A percentile compares a stretch with the other conserved stretches of the same genome.
Evolutionary conservation across 306 rosid genomes (phyloP).

Genomic region (Trifolium subterraneum): DNA sequence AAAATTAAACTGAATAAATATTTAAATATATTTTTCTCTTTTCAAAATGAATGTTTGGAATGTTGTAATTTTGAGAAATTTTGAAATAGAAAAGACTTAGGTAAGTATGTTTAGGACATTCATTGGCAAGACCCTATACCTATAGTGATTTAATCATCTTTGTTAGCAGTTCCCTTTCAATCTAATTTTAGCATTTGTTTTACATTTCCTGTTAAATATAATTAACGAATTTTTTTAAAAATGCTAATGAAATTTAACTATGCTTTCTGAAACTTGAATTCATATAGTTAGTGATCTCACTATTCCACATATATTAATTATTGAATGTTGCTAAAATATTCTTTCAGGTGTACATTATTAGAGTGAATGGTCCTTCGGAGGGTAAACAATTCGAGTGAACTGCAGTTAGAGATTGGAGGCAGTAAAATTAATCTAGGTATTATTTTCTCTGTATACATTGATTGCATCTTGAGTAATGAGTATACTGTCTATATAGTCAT

Average conservation of each 20-base stretch:
- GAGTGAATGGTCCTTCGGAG: conserved; percentile 54
- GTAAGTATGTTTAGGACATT: neutral
- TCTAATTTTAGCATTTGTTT: neutral
- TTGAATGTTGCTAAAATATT: conserved; percentile 37
- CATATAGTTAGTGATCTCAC: neutral
- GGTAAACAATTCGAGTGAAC: conserved; percentile 25
- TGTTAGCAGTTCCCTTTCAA: neutral
- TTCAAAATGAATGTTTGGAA: neutral
- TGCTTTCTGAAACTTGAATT: conserved; percentile 11
- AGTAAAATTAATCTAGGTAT: conserved; percentile 46
- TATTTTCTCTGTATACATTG: neutral
- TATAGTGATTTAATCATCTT: too few species aligned
- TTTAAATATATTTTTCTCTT: neutral
- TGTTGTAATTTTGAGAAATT: neutral
- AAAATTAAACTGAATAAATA: neutral
- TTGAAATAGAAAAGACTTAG: neutral
- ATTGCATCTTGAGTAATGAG: neutral
- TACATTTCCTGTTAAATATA: neutral
- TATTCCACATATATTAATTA: neutral
- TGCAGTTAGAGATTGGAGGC: conserved; percentile 39
- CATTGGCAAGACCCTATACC: neutral
- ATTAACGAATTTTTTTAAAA: neutral
- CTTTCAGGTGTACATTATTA: conserved; percentile 63
- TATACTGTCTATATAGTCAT: neutral
- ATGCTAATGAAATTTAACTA: neutral